A percentile compares a stretch with the other conserved stretches of the same genome.
phyloP scores from a whole-genome alignment of 805 yeast species.

The Zygotorulaspora danielsina region DNA sequence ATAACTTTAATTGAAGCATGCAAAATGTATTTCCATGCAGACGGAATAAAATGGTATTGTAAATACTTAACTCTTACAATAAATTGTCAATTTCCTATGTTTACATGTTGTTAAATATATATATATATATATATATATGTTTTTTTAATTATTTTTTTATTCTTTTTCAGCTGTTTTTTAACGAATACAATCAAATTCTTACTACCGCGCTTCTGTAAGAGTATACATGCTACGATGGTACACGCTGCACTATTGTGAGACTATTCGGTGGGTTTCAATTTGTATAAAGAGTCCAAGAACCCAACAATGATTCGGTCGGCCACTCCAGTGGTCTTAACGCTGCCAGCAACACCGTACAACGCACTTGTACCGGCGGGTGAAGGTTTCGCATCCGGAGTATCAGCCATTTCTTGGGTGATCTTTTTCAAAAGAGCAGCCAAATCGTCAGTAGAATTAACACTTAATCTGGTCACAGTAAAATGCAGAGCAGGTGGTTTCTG shows the following conservation, averaged over 20 bases:
- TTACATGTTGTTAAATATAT: too few relatives aligned
- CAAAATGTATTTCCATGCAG: too few relatives aligned
- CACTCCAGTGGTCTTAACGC: slow-evolving; percentile 75
- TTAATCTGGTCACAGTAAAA: slow-evolving; percentile 76
- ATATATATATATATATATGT: too few relatives aligned
- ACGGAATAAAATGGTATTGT: too few relatives aligned
- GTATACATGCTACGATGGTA: too few relatives aligned
- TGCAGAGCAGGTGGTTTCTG: slow-evolving; percentile 92
- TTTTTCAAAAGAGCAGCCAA: slow-evolving; percentile 50
- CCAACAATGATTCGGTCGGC: slow-evolving; percentile 76
- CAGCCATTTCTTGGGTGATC: slow-evolving; percentile 41
- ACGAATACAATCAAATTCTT: too few relatives aligned
- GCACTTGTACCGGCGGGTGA: slow-evolving; percentile 71
- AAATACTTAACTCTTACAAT: too few relatives aligned
- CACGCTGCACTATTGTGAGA: too few relatives aligned
- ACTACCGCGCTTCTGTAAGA: too few relatives aligned
- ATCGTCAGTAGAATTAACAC: slow-evolving; percentile 57
- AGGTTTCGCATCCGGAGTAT: slow-evolving; percentile 27
- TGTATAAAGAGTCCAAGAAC: slow-evolving; percentile 77
- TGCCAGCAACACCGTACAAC: slow-evolving; percentile 92
- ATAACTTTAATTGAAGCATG: not conserved
- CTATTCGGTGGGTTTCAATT: slow-evolving; percentile 34
- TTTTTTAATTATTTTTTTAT: too few relatives aligned
- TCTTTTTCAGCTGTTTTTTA: too few relatives aligned
- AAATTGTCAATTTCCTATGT: too few relatives aligned